These are phyloP conservation scores for Didymosphaeria variabile DNA, from an alignment of 2,329 filamentous ascomycete genomes.

Conservation along the genomic window DNA sequence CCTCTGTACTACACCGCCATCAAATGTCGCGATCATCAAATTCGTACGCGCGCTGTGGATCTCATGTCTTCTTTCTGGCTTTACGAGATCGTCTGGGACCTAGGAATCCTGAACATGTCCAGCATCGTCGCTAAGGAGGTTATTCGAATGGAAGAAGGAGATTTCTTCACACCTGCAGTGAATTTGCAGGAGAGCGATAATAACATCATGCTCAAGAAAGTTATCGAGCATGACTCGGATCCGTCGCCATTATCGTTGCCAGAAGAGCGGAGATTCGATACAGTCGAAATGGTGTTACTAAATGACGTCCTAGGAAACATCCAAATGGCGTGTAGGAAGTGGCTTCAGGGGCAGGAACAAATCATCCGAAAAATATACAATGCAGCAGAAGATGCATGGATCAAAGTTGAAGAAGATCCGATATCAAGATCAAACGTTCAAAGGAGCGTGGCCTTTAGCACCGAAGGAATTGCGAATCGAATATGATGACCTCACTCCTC, in stretches of 20 bases:
- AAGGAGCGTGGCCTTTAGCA: too few species aligned
- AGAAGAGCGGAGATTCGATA: constrained; percentile 8
- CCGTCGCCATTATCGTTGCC: not conserved
- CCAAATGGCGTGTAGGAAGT: constrained; percentile 11
- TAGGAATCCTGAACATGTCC: constrained; percentile 45
- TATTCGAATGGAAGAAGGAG: constrained; percentile 15
- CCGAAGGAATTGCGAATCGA: not conserved
- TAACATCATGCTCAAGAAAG: not conserved
- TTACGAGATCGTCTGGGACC: constrained; percentile 30
- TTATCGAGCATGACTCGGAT: not conserved
- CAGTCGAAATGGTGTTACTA: constrained; percentile 7
- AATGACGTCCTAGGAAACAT: not conserved
- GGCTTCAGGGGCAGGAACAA: not conserved
- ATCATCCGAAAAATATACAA: not conserved
- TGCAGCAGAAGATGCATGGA: not conserved
- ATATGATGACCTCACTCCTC: not conserved
- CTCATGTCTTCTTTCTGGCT: constrained; percentile 33
- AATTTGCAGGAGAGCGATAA: not conserved
- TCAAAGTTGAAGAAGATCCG: not conserved
- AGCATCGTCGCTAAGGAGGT: constrained; percentile 19
- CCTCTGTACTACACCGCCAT: constrained; percentile 58
- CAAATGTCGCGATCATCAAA: constrained; percentile 57
- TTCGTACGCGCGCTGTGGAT: constrained; percentile 52
- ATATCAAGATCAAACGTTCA: not conserved
- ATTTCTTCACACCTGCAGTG: not conserved